Base-by-base conservation (phyloP, 805 yeast genomes). In the Zygotorulaspora sp. region DNA sequence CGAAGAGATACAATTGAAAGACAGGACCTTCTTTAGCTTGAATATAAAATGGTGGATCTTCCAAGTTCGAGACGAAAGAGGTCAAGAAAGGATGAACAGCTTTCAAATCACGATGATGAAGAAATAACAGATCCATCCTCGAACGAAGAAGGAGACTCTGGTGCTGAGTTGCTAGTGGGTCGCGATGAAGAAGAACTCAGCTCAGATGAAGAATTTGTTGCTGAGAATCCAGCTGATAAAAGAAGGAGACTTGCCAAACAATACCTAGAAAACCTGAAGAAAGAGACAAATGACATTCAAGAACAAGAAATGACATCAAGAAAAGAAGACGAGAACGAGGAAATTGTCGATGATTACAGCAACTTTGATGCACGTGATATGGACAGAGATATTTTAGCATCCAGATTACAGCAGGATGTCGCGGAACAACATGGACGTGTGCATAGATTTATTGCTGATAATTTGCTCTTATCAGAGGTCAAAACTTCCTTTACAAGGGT, bases 201-300 rank as follows among this genome's bases (percentile, higher is more conserved):
- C 11, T 78, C 83, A 10, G 90, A 82, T 21, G 92, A 80, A 48
- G 94, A 82, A 49, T 77, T 78, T 47, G 77, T 68, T 11, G 72
- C 70, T 12, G 97, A 90, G 62, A 76, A 77, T 32, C 94, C 89
- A 6, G 94, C 96, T 0, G 98, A 92, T 55, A 88, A 86, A 63
- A 77, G 98, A 63, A 77, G 98, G 64, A 71, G 97, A 55, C 71
- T 92, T 43, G 97, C 97, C 12, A 88, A 88, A 62, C 92, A 89
- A 62, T 92, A 92, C 61, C 67, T 92, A 45, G 88, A 82, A 31
- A 83, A 83, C 54, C 65, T 92, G 53, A 78, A 83, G 57, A 64
- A 68, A 3, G 86, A 82, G 44, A 72, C 71, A 13, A 72, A 66
- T 17, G 65, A 59, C 2, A 63, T 63, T 29, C 70, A 62, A 11